A percentile compares a stretch with the other conserved stretches of the same genome.
phyloP scores from a whole-genome alignment of 306 rosid genomes.

The Calophaca sinica region DNA sequence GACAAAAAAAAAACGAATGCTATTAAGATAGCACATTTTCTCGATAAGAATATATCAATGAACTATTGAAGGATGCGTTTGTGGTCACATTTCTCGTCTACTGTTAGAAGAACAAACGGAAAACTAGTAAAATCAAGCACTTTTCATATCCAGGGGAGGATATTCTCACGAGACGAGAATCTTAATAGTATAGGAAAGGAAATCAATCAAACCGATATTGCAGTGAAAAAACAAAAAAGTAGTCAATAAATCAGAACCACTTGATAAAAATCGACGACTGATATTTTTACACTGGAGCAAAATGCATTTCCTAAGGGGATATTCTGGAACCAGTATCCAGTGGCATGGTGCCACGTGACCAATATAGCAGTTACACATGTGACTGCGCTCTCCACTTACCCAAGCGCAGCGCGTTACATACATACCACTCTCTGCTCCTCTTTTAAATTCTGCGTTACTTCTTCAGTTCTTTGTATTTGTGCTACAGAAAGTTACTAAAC shows the following conservation, averaged over 20 bases:
- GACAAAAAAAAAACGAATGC: no score
- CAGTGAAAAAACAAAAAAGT: no score
- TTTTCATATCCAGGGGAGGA: not conserved
- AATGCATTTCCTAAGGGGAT: no score
- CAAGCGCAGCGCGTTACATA: not conserved
- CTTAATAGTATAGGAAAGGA: not conserved
- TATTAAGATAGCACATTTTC: no score
- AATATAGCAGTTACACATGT: not conserved
- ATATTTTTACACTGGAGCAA: no score
- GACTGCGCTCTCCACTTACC: not conserved
- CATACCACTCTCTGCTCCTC: not conserved
- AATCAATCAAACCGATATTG: no score
- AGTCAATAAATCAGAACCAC: no score
- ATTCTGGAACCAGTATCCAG: no score
- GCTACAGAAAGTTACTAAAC: not conserved
- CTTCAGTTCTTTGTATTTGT: no score
- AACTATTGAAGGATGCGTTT: not conserved
- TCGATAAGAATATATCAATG: not conserved
- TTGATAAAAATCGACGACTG: no score
- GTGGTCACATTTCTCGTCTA: not conserved
- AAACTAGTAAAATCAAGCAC: not conserved
- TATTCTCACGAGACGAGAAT: not conserved
- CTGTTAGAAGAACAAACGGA: not conserved
- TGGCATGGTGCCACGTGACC: not conserved
- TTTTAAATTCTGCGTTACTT: slow-evolving; percentile 6